Evolutionary conservation across 2,329 filamentous ascomycete species (phyloP).

Genomic region (Aurifilum marmelostoma): DNA sequence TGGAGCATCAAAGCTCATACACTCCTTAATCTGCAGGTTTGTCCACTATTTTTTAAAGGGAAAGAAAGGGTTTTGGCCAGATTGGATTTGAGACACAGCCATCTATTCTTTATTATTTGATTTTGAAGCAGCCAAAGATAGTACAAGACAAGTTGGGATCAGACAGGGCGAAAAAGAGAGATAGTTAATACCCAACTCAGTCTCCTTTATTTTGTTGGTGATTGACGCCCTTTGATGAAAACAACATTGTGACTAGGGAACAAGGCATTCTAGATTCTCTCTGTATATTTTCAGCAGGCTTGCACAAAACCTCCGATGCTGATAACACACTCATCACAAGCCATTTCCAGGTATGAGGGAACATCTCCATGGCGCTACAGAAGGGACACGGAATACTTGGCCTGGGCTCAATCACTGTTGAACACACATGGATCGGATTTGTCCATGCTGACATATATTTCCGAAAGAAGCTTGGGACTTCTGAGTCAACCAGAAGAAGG

Average conservation of each 20-base stretch:
- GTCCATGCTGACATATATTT: not conserved
- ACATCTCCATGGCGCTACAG: too few relatives aligned
- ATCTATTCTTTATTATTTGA: constrained; percentile 11
- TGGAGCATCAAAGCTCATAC: constrained; percentile 20
- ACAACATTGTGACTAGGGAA: not conserved
- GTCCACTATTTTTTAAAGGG: not conserved
- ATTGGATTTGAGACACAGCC: constrained; percentile 8
- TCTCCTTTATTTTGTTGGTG: not conserved
- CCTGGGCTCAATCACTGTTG: too few relatives aligned
- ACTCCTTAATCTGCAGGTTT: constrained; percentile 18
- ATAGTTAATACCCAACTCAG: constrained; percentile 19
- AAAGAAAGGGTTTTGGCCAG: constrained; percentile 4
- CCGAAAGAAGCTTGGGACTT: not conserved
- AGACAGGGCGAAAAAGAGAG: constrained; percentile 14
- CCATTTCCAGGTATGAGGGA: too few relatives aligned
- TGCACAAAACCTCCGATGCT: not conserved
- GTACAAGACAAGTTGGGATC: constrained; percentile 22
- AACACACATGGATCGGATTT: too few relatives aligned
- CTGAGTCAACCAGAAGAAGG: not conserved
- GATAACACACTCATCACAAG: too few relatives aligned
- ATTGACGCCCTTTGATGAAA: too few relatives aligned
- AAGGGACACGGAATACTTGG: too few relatives aligned
- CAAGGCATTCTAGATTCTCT: not conserved
- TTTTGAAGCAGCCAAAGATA: constrained; percentile 16
- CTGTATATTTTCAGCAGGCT: not conserved